Evolutionary conservation across 352 stramenopile species (phyloP).

Genomic region (Albugo laibachii): DNA sequence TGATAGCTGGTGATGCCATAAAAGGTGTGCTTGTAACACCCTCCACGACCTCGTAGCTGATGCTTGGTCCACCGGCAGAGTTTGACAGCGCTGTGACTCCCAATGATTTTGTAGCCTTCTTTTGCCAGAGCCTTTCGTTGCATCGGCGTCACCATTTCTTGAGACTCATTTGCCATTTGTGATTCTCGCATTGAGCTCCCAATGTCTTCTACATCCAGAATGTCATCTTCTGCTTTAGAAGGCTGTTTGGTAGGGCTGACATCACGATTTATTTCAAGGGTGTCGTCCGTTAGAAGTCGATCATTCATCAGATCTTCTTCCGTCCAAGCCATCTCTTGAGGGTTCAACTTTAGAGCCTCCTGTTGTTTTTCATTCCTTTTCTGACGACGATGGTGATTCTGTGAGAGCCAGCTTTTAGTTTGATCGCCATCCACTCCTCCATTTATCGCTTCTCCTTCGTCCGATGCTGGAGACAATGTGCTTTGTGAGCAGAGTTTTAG

Average conservation of each 20-base stretch:
- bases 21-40: slow-evolving; percentile 99
- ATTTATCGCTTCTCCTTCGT: slow-evolving; percentile 9
- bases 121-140: slow-evolving; percentile 89
- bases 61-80: slow-evolving; percentile 98
- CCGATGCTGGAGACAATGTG: slow-evolving; percentile 4
- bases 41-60: slow-evolving; percentile 89
- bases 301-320: slow-evolving; percentile 79
- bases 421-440: not conserved
- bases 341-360: slow-evolving; percentile 20
- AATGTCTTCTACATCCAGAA: slow-evolving; percentile 77
- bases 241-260: not conserved
- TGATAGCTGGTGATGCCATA: slow-evolving; percentile 98
- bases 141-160: slow-evolving; percentile 91
- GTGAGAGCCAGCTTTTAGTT: slow-evolving; percentile 34
- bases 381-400: slow-evolving; percentile 69
- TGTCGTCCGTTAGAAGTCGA: slow-evolving; percentile 45
- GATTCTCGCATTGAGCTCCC: slow-evolving; percentile 75
- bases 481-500: slow-evolving; percentile 39
- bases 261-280: slow-evolving; percentile 10
- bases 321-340: slow-evolving; percentile 35
- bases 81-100: slow-evolving; percentile 95
- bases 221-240: slow-evolving; percentile 17
- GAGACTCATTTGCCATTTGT: slow-evolving; percentile 33
- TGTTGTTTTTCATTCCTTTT: slow-evolving; percentile 56
- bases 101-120: slow-evolving; percentile 98